phyloP scores from a whole-genome alignment of 2,329 filamentous ascomycete genomes.

The Byssoonygena ceratinophila region DNA sequence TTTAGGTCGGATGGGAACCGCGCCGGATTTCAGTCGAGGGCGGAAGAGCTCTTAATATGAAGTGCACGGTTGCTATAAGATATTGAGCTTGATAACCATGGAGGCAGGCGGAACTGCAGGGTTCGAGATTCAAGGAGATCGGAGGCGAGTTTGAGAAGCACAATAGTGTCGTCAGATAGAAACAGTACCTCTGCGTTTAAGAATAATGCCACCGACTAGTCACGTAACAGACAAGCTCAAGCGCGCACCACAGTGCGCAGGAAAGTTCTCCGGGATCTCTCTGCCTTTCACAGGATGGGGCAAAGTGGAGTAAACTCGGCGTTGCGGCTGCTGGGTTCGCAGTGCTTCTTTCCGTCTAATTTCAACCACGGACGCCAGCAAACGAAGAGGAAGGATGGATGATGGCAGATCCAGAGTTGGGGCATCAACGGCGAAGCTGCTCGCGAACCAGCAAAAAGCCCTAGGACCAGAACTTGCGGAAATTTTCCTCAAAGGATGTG shows the following conservation, averaged over 20 bases:
- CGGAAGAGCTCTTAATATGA: neutral
- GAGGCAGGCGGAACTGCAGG: slow-evolving; percentile 18
- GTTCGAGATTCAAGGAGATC: neutral
- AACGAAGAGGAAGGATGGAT: slow-evolving; percentile 1
- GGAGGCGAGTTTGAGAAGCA: slow-evolving; percentile 10
- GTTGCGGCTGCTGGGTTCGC: slow-evolving; percentile 5
- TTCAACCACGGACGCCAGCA: slow-evolving; percentile 7
- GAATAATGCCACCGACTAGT: slow-evolving; percentile 1
- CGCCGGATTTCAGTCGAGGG: neutral
- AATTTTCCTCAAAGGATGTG: slow-evolving; percentile 13
- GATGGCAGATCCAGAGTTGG: slow-evolving; percentile 8
- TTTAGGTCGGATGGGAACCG: neutral
- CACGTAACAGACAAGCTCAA: slow-evolving; percentile 9
- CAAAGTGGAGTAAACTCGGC: slow-evolving; percentile 9
- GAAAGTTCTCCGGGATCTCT: slow-evolving; percentile 3
- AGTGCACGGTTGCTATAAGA: slow-evolving; percentile 7
- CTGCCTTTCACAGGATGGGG: neutral
- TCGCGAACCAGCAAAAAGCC: slow-evolving; percentile 2
- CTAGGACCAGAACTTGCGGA: slow-evolving; percentile 4
- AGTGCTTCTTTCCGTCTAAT: slow-evolving; percentile 6
- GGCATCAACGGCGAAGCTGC: slow-evolving; percentile 3
- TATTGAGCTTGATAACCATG: slow-evolving; percentile 17
- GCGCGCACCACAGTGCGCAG: slow-evolving; percentile 2
- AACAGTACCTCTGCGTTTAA: slow-evolving; percentile 5
- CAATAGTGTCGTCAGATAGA: slow-evolving; percentile 5